Conservation (phyloP, 164 flowering plant species). For the Houttuynia cordata region DNA sequence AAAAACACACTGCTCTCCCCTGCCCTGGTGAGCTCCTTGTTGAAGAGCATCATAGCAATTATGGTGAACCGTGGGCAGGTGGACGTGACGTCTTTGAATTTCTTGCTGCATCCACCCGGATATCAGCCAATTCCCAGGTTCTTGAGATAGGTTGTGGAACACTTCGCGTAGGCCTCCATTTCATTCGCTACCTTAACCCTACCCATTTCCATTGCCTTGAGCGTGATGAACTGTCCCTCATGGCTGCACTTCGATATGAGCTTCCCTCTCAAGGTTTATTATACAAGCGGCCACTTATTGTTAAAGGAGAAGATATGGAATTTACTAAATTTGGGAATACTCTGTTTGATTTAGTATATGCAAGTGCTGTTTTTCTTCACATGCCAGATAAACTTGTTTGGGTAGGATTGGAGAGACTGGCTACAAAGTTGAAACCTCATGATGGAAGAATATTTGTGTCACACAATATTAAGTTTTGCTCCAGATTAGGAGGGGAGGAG, state of each 20-base stretch:
- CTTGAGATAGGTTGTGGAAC: constrained; percentile 98
- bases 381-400: constrained; percentile 96
- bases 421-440: constrained; percentile 39
- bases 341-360: constrained; percentile 73
- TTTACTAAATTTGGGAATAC: constrained; percentile 58
- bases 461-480: constrained; percentile 88
- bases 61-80: constrained; percentile 99
- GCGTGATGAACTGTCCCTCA: constrained; percentile 79
- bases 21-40: constrained; percentile 91
- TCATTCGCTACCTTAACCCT: constrained; percentile 61
- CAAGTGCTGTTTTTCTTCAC: constrained; percentile 95
- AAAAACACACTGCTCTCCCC: constrained; percentile 66
- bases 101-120: constrained; percentile 46
- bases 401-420: constrained; percentile 77
- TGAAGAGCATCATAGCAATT: constrained; percentile 95
- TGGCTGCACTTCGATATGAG: constrained; percentile 90
- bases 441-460: constrained; percentile 88
- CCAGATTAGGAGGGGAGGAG: constrained; percentile 80
- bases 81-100: constrained; percentile 95
- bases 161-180: constrained; percentile 85
- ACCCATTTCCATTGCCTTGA: constrained; percentile 78
- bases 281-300: constrained; percentile 72
- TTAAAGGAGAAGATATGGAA: constrained; percentile 89
- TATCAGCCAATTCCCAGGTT: constrained; percentile 45
- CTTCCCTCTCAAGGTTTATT: constrained; percentile 90